phyloP scores from a whole-genome alignment of 2,329 filamentous ascomycete genomes.

The Diaporthe sp. region DNA sequence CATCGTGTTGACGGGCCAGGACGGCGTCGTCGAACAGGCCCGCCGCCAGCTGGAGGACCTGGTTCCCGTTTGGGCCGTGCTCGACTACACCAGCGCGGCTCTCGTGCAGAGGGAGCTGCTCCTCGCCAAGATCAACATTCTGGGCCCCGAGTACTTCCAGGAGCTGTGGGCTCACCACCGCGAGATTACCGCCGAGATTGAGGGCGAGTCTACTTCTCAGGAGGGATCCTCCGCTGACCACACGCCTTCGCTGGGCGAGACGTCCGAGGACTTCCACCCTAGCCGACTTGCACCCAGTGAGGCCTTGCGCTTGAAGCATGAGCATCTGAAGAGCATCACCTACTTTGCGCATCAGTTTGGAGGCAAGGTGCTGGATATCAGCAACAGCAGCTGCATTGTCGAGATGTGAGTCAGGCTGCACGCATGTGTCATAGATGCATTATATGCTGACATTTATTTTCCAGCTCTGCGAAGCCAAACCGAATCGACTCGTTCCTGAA shows the following conservation, averaged over 20 bases:
- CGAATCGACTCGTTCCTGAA: conserved; percentile 99
- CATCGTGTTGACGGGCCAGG: conserved; percentile 94
- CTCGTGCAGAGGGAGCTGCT: conserved; percentile 96
- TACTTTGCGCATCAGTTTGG: conserved; percentile 98
- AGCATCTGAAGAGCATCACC: conserved; percentile 96
- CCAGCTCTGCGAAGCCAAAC: conserved; percentile 87
- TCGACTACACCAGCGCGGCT: conserved; percentile 93
- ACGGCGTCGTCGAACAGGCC: conserved; percentile 97
- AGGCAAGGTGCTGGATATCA: conserved; percentile 97
- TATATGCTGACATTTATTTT: conserved; percentile 38
- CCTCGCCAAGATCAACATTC: conserved; percentile 94
- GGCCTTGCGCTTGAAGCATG: conserved; percentile 94
- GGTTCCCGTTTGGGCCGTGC: conserved; percentile 96
- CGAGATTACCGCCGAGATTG: conserved; percentile 74
- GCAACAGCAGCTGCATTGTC: conserved; percentile 98
- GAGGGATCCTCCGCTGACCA: conserved; percentile 47
- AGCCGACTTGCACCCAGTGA: conserved; percentile 86
- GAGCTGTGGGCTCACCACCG: conserved; percentile 95
- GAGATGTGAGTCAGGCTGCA: conserved; percentile 79
- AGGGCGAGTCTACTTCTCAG: conserved; percentile 52
- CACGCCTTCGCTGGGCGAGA: conserved; percentile 53
- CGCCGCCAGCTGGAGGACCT: conserved; percentile 94
- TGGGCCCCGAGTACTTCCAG: conserved; percentile 98
- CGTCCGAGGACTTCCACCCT: conserved; percentile 83
- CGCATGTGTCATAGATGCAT: not conserved